Percentiles rank a stretch among this genome's conserved stretches.
Evolutionary conservation across 352 stramenopile species (phyloP).

Genomic region (Hyaloperonospora brassicae): DNA sequence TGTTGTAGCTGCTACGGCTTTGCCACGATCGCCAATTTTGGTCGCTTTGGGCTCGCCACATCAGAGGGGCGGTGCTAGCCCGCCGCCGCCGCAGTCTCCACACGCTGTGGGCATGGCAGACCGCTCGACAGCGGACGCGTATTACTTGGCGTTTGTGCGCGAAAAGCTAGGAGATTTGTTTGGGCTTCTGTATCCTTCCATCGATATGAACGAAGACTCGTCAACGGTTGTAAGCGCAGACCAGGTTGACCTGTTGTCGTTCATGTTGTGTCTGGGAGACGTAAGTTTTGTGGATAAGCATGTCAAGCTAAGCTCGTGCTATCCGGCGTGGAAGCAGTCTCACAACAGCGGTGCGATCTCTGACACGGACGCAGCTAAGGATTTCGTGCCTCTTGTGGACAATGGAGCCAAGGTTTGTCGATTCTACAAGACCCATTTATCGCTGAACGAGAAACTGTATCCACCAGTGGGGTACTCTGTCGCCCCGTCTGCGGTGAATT

Average conservation of each 20-base stretch:
- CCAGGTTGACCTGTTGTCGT: conserved; percentile 65
- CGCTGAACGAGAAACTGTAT: conserved; percentile 76
- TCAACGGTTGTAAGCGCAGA: conserved; percentile 47
- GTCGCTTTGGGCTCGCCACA: conserved; percentile 38
- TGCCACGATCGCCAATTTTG: conserved; percentile 23
- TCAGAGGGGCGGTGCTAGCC: conserved; percentile 48
- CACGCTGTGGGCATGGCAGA: conserved; percentile 75
- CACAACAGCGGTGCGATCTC: conserved; percentile 10
- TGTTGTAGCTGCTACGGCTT: conserved; percentile 12
- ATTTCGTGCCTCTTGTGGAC: conserved; percentile 28
- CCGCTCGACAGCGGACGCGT: conserved; percentile 65
- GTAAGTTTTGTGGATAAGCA: conserved; percentile 42
- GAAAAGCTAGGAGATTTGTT: conserved; percentile 77
- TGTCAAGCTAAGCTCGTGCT: conserved; percentile 53
- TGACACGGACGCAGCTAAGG: conserved; percentile 13
- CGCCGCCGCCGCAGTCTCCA: conserved; percentile 55
- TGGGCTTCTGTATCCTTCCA: conserved; percentile 52
- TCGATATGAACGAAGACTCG: conserved; percentile 43
- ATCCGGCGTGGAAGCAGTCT: conserved; percentile 50
- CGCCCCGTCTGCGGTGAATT: conserved; percentile 10
- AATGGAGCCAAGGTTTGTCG: conserved; percentile 55
- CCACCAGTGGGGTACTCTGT: conserved; percentile 66
- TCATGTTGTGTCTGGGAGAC: conserved; percentile 57
- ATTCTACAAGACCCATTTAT: conserved; percentile 69
- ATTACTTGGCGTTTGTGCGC: conserved; percentile 73